A percentile compares a stretch with the other conserved stretches of the same genome.
Conservation (phyloP, 139 green algal species). For the Coelastrella sp. region DNA sequence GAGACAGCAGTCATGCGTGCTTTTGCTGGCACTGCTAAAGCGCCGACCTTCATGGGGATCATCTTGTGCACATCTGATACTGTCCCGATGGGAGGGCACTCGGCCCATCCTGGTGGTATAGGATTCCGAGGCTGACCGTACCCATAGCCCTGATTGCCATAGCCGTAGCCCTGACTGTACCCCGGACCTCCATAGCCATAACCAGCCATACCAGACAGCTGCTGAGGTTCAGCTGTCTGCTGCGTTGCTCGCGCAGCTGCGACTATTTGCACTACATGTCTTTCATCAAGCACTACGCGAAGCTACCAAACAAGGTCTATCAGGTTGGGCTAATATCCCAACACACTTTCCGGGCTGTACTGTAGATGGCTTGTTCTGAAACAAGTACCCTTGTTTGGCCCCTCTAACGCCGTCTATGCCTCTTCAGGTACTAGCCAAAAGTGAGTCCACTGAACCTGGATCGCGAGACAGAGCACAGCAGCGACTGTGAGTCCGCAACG, state of each 20-base stretch:
- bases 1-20: no score
- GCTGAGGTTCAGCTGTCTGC: background rate
- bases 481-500: no score
- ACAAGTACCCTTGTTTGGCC: no score
- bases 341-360: no score
- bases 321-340: no score
- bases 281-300: no score
- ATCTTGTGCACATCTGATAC: constrained; percentile 22
- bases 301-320: no score
- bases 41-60: constrained; percentile 37
- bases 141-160: background rate
- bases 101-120: constrained; percentile 43
- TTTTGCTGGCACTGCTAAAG: background rate
- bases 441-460: no score
- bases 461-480: no score
- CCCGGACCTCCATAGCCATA: background rate
- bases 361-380: no score
- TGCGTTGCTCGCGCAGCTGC: background rate
- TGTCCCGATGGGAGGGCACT: constrained; percentile 38
- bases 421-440: no score
- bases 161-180: background rate
- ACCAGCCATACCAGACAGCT: background rate
- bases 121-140: constrained; percentile 23
- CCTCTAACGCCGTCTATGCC: no score
- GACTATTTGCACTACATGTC: background rate